A percentile compares a stretch with the other conserved stretches of the same genome.
Conservation (phyloP, 345 rosid species). For the Physaria fendleri region DNA sequence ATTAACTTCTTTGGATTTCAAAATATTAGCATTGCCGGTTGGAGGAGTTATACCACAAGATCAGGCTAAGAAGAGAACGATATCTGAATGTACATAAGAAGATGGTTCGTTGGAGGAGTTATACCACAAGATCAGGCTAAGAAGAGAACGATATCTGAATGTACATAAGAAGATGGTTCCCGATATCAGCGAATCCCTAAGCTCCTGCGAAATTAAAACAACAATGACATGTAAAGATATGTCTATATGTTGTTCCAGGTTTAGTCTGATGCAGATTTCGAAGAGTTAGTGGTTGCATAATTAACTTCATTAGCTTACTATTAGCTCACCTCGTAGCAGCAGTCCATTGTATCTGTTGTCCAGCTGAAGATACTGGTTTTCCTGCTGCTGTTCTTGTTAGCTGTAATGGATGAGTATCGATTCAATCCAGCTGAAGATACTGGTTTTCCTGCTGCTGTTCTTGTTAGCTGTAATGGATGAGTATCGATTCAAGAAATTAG, state of each 20-base stretch:
- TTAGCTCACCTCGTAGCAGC: too few species aligned
- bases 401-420: conserved; percentile 22
- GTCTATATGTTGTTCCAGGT: neutral
- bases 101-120: conserved; percentile 6
- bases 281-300: neutral
- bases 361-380: conserved; percentile 29
- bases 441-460: conserved; percentile 32
- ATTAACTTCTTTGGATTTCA: conserved; percentile 5
- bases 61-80: conserved; percentile 9
- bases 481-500: neutral
- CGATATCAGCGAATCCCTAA: conserved; percentile 44
- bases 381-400: conserved; percentile 28
- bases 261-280: neutral
- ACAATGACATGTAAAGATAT: neutral
- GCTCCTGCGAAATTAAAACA: conserved; percentile 38
- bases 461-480: conserved; percentile 26
- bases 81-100: conserved; percentile 18
- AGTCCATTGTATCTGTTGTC: conserved; percentile 33
- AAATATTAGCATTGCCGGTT: conserved; percentile 4
- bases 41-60: conserved; percentile 2
- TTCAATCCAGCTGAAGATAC: conserved; percentile 17
- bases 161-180: conserved; percentile 17
- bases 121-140: neutral
- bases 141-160: conserved; percentile 16
- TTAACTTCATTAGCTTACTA: conserved; percentile 29